Base-by-base conservation (phyloP, 139 green algal genomes). In the Ulvella scutata region DNA sequence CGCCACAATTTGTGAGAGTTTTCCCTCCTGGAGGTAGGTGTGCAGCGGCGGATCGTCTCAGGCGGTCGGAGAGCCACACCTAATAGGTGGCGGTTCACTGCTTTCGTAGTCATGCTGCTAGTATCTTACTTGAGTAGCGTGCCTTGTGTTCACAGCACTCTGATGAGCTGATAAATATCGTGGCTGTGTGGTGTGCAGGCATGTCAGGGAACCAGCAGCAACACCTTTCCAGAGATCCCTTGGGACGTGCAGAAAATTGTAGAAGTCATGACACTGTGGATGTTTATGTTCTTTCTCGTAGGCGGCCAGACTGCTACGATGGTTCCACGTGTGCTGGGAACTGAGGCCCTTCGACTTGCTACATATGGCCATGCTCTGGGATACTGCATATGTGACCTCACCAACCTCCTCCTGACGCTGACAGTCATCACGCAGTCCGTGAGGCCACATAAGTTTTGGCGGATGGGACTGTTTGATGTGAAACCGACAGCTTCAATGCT, bases 241-340 rank as follows among this genome's bases (percentile, higher is more conserved):
- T 67, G 51, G 51, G 51, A 67, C 33, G 13, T 67, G 51, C 51
- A 67, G 17, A 67, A 67, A 23, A 26, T 67, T 67, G 17, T 67
- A 26, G 51, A 67, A 26, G 51, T 67, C 0, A 67, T 67, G 51
- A 67, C 51, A 6, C 33, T 67, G 33, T 67, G 51, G 51, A 67
- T 67, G 51, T 67, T 67, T 67, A n/a, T 67, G 33, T 67, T 67
- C 17, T 67, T 67, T 67, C 51, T 67, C n/a, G 51, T 67, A 26
- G 51, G 51, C n/a, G 51, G 51, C 9, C 51, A 67, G 17, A 67
- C 51, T 9, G 51, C 51, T 36, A 67, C 51, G 4, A 67, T 67
- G 51, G 51, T 67, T 26, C 51, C 51, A 23, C 9, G 51, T n/a
- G 33, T 67, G 51, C 17, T 67, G 17, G 51, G 51, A 26, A 67